These are phyloP conservation scores for Hyphopichia wangnamkhiaoensis DNA, from an alignment of 1,139 yeast species.

Conservation along the genomic window DNA sequence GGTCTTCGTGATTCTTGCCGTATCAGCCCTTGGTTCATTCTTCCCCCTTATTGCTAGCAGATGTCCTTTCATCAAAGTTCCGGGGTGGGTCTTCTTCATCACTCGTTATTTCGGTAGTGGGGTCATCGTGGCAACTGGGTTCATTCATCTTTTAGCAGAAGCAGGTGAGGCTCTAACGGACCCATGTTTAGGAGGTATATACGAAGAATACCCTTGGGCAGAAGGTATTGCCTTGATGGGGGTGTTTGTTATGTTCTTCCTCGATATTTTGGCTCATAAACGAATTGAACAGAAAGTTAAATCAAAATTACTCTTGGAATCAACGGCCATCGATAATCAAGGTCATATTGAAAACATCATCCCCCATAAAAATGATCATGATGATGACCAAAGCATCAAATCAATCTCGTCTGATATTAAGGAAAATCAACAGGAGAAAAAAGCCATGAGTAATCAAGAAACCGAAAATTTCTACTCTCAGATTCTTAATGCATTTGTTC, in stretches of 20 bases:
- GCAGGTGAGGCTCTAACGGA: conserved; percentile 26
- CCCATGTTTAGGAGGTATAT: conserved; percentile 38
- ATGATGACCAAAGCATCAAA: neutral
- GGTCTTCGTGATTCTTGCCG: conserved; percentile 29
- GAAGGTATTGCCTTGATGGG: conserved; percentile 43
- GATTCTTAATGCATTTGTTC: conserved; percentile 27
- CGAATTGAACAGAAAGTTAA: conserved; percentile 14
- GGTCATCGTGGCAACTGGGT: conserved; percentile 38
- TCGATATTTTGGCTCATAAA: conserved; percentile 29
- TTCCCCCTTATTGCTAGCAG: conserved; percentile 28
- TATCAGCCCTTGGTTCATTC: conserved; percentile 35
- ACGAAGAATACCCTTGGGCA: conserved; percentile 42
- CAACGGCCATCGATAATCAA: neutral
- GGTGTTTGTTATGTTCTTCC: conserved; percentile 32
- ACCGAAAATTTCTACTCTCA: conserved; percentile 15
- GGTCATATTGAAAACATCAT: neutral
- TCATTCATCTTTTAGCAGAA: conserved; percentile 35
- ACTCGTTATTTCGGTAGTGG: conserved; percentile 35
- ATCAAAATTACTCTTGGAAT: neutral
- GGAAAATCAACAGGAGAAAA: neutral
- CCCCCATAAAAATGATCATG: neutral
- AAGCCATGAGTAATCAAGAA: conserved; percentile 1
- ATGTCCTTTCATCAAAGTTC: conserved; percentile 21
- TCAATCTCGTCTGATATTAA: neutral
- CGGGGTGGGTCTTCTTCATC: conserved; percentile 27